A percentile compares a stretch with the other conserved stretches of the same genome.
Conservation (phyloP, 208 protist species). For the Leishmania amazonensis region DNA sequence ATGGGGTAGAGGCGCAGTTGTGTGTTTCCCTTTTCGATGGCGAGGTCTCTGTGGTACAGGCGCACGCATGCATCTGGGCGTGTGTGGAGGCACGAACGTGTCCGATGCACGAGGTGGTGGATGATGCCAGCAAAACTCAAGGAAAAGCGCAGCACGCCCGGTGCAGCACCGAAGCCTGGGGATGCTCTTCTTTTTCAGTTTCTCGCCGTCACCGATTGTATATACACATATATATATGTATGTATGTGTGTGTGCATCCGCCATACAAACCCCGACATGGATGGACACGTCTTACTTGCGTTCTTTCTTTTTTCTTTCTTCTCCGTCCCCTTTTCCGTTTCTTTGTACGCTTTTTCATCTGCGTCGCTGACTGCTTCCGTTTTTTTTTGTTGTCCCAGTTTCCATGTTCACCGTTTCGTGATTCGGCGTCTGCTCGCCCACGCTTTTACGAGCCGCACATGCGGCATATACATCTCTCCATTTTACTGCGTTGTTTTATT, state of each 20-base stretch:
- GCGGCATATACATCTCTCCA: too few species aligned
- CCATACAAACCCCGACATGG: not conserved
- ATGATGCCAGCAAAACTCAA: not conserved
- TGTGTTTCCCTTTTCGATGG: not conserved
- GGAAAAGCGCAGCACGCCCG: not conserved
- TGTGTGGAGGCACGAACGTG: not conserved
- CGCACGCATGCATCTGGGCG: not conserved
- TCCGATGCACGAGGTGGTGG: not conserved
- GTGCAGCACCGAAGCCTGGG: not conserved
- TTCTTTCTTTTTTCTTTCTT: constrained; percentile 4
- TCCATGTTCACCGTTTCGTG: too few species aligned
- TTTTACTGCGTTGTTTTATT: too few species aligned
- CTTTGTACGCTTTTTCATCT: not conserved
- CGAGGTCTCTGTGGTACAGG: not conserved
- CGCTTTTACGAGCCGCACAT: too few species aligned
- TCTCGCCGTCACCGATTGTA: not conserved
- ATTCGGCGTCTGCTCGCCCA: too few species aligned
- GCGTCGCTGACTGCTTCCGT: not conserved
- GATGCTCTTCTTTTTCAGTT: not conserved
- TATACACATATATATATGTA: not conserved
- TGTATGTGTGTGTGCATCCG: not conserved
- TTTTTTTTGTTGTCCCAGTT: too few species aligned
- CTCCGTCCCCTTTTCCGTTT: not conserved
- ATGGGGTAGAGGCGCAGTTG: not conserved
- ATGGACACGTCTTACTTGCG: not conserved